Evolutionary conservation across 768 basidiomycete genomes (phyloP), one percentile per base, ranked within the genome.

Genomic region (Mycena amicta): DNA sequence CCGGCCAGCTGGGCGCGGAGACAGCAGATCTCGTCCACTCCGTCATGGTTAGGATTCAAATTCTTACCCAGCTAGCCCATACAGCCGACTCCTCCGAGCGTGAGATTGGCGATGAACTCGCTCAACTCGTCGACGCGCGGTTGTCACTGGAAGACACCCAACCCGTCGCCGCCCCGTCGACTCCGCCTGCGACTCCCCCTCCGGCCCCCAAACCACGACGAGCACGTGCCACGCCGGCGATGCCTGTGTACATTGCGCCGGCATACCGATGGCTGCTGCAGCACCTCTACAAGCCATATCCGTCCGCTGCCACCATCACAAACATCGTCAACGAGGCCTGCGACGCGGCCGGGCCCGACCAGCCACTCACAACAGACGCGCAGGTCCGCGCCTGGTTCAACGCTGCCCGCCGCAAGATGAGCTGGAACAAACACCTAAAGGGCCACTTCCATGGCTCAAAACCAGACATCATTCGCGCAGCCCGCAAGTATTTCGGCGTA

Each of bases 231-330:
- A 23, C 47, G 22, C 47, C 47, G 20, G 8, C 43, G 8, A 26
- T 49, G 25, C 47, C 47, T 8, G 6, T 23, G n/a, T 29, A 26
- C 47, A 49, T 49, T 23, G 25, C 23, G 47, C 26, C 26, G 13
- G 47, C 47, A 4, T 49, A 49, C 47, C 12, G 13, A 13, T 49
- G 47, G 47, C 47, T 49, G 25, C 22, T 26, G 5, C 47, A 49
- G 27, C 47, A 49, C 47, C 47, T 49, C 47, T 49, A 25, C 47
- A 25, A 49, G 26, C 47, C 47, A 5, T 49, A 49, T 23, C 47
- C 47, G 6, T 28, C 47, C 12, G 5, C 47, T 28, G 26, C 26
- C 15, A 22, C 26, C 47, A 22, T 49, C 47, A 49, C 47, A 8
- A 49, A 49, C 5, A 49, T 49, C 47, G 6, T 15, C 26, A 13